A percentile compares a stretch with the other conserved stretches of the same genome.
phyloP scores from a whole-genome alignment of 75 land plant species.

The Larix kaempferi region DNA sequence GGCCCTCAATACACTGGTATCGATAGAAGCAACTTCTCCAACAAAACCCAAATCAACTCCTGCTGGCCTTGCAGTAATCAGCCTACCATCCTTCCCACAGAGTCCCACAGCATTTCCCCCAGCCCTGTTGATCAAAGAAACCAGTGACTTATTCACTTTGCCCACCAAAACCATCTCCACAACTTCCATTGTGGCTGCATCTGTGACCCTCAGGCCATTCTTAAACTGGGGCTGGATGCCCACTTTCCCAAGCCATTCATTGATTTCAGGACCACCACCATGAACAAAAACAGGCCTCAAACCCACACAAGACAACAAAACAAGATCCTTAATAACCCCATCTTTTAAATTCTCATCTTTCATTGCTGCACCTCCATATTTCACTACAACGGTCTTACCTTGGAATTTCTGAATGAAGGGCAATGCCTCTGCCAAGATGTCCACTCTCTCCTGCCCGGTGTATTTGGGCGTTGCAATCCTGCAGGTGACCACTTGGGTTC shows the following conservation, averaged over 20 bases:
- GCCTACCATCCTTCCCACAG: slow-evolving; percentile 83
- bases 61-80: slow-evolving; percentile 76
- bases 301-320: slow-evolving; percentile 87
- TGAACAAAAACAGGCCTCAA: slow-evolving; percentile 89
- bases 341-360: slow-evolving; percentile 59
- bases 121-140: slow-evolving; percentile 79
- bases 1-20: slow-evolving; percentile 52
- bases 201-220: slow-evolving; percentile 93
- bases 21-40: slow-evolving; percentile 68
- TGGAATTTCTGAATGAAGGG: slow-evolving; percentile 95
- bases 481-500: too few relatives aligned
- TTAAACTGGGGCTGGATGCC: slow-evolving; percentile 66
- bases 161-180: slow-evolving; percentile 96
- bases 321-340: slow-evolving; percentile 92
- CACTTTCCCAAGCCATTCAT: slow-evolving; percentile 63
- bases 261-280: slow-evolving; percentile 99
- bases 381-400: slow-evolving; percentile 93
- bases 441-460: slow-evolving; percentile 50
- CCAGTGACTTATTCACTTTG: slow-evolving; percentile 78
- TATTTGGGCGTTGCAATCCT: too few relatives aligned
- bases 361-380: slow-evolving; percentile 99
- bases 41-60: slow-evolving; percentile 73
- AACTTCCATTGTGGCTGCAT: slow-evolving; percentile 82
- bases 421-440: slow-evolving; percentile 83
- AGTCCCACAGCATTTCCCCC: slow-evolving; percentile 89